Base-by-base conservation (phyloP, 2,329 filamentous ascomycete species). In the Verticillium nubilum region DNA sequence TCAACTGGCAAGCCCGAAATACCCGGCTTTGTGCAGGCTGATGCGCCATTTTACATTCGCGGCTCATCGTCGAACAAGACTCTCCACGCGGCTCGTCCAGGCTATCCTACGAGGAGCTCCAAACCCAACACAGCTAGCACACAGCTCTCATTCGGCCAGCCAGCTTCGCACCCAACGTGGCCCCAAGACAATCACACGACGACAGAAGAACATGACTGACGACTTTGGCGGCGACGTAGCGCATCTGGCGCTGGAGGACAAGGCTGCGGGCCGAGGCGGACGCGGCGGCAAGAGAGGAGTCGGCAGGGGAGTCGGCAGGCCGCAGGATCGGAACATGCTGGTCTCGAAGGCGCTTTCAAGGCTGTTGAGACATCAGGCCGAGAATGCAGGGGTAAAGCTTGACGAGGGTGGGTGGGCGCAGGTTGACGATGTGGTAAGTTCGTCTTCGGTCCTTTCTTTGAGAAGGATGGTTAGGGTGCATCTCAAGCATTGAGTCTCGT, bases 401-500 rank as follows among this genome's bases (percentile, higher is more conserved):
- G 85, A 88, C 67, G 72, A 66, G 1, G 84, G 86, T 67, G 86
- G 86, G 0, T 88, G 77, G 68, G 86, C 84, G 50, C 74, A 77
- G 52, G 70, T 88, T 59, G 80, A 85, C 64, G 72, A 75, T 60
- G 86, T 88, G 69, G 84, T 86, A 68, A 80, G 84, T 80, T n/a
- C n/a, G n/a, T n/a, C n/a, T n/a, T n/a, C n/a, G n/a, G n/a, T n/a
- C n/a, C n/a, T n/a, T n/a, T n/a, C n/a, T n/a, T n/a, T n/a, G n/a
- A n/a, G n/a, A n/a, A n/a, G n/a, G n/a, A n/a, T n/a, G n/a, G n/a
- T n/a, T n/a, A n/a, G n/a, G n/a, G n/a, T n/a, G n/a, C n/a, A n/a
- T n/a, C n/a, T n/a, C n/a, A n/a, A n/a, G n/a, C n/a, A n/a, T n/a
- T n/a, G n/a, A n/a, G n/a, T 6, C 33, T 37, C 33, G 15, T 5